A percentile compares a stretch with the other conserved stretches of the same genome.
These are phyloP conservation scores for Triticum urartu DNA, from an alignment of 176 grass and related monocot genomes.

Conservation along the genomic window DNA sequence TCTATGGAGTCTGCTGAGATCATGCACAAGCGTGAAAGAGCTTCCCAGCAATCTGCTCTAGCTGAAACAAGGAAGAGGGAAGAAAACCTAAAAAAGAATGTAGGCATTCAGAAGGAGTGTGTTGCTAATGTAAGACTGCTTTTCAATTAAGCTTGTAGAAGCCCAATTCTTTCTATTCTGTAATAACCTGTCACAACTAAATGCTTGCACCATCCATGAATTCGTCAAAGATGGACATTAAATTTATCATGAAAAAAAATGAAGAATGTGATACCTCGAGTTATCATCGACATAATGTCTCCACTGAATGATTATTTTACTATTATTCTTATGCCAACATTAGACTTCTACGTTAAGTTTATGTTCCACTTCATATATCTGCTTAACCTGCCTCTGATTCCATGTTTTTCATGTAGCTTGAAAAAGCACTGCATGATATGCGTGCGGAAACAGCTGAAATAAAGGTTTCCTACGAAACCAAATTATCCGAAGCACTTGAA, in stretches of 20 bases:
- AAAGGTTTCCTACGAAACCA: conserved; percentile 79
- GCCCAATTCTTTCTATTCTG: background rate
- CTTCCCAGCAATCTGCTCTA: conserved; percentile 54
- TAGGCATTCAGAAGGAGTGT: conserved; percentile 78
- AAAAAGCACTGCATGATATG: conserved; percentile 83
- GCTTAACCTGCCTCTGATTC: conserved; percentile 25
- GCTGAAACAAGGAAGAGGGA: conserved; percentile 71
- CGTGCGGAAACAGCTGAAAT: conserved; percentile 71
- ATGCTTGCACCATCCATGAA: background rate
- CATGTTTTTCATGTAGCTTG: conserved; percentile 62
- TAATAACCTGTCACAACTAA: background rate
- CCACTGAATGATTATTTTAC: background rate
- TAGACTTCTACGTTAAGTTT: background rate
- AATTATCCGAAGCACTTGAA: conserved; percentile 51
- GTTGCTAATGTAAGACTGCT: conserved; percentile 62
- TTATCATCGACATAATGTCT: background rate
- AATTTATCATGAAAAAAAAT: background rate
- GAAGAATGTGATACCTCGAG: background rate
- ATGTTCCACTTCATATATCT: background rate
- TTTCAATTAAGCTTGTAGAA: background rate
- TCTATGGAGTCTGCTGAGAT: conserved; percentile 51
- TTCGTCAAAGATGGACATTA: background rate
- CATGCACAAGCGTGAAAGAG: conserved; percentile 64
- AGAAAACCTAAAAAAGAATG: conserved; percentile 64
- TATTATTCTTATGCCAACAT: background rate